phyloP scores from a whole-genome alignment of 2,329 filamentous ascomycete genomes.

The Aspergillus fijiensis region DNA sequence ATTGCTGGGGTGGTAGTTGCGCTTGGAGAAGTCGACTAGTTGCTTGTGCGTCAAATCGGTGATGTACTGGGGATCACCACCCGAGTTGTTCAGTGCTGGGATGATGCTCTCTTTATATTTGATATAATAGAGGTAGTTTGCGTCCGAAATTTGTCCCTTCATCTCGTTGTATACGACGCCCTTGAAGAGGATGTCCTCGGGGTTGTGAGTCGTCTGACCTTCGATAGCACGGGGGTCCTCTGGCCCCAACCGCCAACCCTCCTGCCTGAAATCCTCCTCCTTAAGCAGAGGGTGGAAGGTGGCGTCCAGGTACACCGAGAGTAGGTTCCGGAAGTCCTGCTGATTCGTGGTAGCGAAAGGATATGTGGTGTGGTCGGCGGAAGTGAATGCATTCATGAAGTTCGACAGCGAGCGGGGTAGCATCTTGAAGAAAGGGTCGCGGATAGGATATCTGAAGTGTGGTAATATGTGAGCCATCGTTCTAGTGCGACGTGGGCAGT shows the following conservation, averaged over 20 bases:
- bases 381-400: slow-evolving; percentile 99
- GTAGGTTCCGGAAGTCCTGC: slow-evolving; percentile 92
- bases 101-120: slow-evolving; percentile 93
- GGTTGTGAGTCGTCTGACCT: slow-evolving; percentile 38
- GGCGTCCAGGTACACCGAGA: slow-evolving; percentile 95
- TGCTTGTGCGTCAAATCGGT: slow-evolving; percentile 92
- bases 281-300: slow-evolving; percentile 89
- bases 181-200: slow-evolving; percentile 46
- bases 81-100: slow-evolving; percentile 92
- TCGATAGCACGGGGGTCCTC: slow-evolving; percentile 71
- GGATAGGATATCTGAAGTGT: slow-evolving; percentile 76
- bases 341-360: slow-evolving; percentile 96
- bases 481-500: not conserved
- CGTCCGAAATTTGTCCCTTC: slow-evolving; percentile 99
- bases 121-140: slow-evolving; percentile 93
- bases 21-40: slow-evolving; percentile 80
- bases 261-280: slow-evolving; percentile 87
- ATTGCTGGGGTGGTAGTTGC: slow-evolving; percentile 97
- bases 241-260: slow-evolving; percentile 94
- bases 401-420: slow-evolving; percentile 95
- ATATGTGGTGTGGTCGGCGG: slow-evolving; percentile 94
- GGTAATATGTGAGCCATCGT: slow-evolving; percentile 14
- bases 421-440: slow-evolving; percentile 99
- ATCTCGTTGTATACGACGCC: slow-evolving; percentile 76
- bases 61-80: slow-evolving; percentile 93